phyloP scores from a whole-genome alignment of 129 eudicot genomes.

The Tagetes patula region DNA sequence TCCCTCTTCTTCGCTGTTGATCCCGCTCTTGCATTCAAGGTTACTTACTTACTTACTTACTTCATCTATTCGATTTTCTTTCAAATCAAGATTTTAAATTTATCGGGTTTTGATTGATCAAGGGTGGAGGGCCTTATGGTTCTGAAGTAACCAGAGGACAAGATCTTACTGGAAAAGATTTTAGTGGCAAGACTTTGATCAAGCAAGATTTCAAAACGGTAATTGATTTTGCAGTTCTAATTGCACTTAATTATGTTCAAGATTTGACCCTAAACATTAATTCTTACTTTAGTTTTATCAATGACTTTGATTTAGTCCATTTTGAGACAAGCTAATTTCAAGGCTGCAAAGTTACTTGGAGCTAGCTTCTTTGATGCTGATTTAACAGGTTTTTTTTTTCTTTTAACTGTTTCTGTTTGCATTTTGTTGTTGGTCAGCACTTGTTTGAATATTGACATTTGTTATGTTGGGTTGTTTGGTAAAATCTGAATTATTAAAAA shows the following conservation, averaged over 20 bases:
- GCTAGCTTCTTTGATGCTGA: constrained; percentile 99
- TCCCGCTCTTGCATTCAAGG: constrained; percentile 97
- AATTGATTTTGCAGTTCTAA: constrained; percentile 1
- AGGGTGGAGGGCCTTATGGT: constrained; percentile 99
- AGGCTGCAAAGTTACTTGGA: constrained; percentile 82
- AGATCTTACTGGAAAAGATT: constrained; percentile 88
- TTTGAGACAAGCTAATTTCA: constrained; percentile 84
- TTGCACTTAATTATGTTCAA: background rate
- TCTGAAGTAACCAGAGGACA: constrained; percentile 94
- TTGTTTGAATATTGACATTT: background rate
- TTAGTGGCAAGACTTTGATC: constrained; percentile 87
- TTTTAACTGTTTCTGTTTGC: background rate
- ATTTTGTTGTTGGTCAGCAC: background rate
- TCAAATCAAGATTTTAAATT: constrained; percentile 4
- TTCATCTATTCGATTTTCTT: background rate
- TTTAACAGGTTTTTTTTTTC: constrained; percentile 64
- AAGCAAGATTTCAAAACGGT: constrained; percentile 96
- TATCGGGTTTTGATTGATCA: constrained; percentile 1
- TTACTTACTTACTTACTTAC: constrained; percentile 40
- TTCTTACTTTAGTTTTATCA: background rate
- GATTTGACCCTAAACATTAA: background rate
- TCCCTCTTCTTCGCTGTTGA: constrained; percentile 74
- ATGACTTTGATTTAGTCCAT: constrained; percentile 57
- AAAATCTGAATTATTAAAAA: too few species aligned
- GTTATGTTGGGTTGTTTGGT: too few species aligned